Percentiles rank a stretch among this genome's conserved stretches.
Evolutionary conservation across 2,329 filamentous ascomycete species (phyloP).

Genomic region (Magnaporthiopsis incrustans): DNA sequence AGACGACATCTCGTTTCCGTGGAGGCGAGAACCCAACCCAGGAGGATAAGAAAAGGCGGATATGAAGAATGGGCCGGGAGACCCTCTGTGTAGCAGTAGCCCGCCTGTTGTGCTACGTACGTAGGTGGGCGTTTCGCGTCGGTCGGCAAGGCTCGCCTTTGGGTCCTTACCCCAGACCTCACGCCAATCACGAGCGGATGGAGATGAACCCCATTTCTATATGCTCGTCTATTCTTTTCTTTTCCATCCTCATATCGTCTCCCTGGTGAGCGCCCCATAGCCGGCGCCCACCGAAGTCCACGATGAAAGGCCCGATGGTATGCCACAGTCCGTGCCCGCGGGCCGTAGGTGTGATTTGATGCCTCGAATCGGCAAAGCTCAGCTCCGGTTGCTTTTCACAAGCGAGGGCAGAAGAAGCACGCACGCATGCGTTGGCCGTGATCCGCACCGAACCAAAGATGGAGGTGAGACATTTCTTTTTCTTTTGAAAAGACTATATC

Average conservation of each 20-base stretch:
- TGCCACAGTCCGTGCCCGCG: not conserved
- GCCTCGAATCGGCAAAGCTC: not conserved
- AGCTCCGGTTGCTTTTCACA: not conserved
- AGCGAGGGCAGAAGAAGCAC: not conserved
- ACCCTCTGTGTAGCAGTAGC: not conserved
- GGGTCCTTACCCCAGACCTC: not conserved
- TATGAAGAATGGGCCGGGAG: not conserved
- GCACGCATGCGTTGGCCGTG: not conserved
- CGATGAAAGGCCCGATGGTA: not conserved
- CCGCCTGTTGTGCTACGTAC: not conserved
- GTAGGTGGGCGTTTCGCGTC: no score
- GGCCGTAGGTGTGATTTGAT: not conserved
- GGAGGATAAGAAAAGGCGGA: not conserved
- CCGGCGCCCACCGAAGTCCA: no score
- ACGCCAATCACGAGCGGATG: not conserved
- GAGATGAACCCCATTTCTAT: not conserved
- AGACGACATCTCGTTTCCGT: not conserved
- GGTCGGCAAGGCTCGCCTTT: not conserved
- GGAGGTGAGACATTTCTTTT: not conserved
- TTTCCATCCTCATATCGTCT: not conserved
- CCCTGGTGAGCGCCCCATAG: not conserved
- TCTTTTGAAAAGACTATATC: no score
- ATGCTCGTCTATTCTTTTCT: not conserved
- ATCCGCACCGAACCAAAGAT: not conserved
- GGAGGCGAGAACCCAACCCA: not conserved